Evolutionary conservation across 2,329 filamentous ascomycete species (phyloP).

Genomic region (Pyricularia grisea): DNA sequence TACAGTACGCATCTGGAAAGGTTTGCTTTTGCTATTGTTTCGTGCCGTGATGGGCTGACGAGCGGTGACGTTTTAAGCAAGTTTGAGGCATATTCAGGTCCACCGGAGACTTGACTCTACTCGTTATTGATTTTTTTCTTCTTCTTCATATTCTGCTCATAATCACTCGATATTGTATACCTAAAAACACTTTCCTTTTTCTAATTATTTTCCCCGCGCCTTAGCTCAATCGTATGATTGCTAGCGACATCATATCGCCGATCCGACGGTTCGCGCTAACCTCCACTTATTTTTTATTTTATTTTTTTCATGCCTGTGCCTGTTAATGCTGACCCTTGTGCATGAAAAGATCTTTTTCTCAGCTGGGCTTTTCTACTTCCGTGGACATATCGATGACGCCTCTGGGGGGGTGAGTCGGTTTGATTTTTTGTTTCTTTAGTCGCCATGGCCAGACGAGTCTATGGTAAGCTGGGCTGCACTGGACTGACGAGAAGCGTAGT

Average conservation of each 20-base stretch:
- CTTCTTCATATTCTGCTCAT: background rate
- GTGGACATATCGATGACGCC: background rate
- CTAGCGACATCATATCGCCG: background rate
- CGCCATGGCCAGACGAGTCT: background rate
- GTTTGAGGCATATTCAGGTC: background rate
- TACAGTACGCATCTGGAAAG: background rate
- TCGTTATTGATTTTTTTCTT: background rate
- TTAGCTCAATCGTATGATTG: background rate
- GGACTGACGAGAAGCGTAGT: background rate
- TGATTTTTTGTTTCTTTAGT: background rate
- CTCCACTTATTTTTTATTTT: background rate
- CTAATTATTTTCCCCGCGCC: background rate
- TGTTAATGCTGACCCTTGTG: background rate
- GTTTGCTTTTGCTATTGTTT: background rate
- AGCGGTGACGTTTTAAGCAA: background rate
- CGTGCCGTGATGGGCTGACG: background rate
- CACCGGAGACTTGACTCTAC: background rate
- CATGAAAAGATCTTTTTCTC: background rate
- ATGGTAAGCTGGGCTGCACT: background rate
- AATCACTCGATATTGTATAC: background rate
- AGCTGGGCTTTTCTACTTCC: background rate
- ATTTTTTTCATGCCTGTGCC: no score
- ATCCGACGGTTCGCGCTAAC: background rate
- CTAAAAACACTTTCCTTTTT: background rate
- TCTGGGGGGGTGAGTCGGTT: background rate